Base-by-base conservation (phyloP, 129 eudicot species). In the Chrysanthemum lavandulifolium region DNA sequence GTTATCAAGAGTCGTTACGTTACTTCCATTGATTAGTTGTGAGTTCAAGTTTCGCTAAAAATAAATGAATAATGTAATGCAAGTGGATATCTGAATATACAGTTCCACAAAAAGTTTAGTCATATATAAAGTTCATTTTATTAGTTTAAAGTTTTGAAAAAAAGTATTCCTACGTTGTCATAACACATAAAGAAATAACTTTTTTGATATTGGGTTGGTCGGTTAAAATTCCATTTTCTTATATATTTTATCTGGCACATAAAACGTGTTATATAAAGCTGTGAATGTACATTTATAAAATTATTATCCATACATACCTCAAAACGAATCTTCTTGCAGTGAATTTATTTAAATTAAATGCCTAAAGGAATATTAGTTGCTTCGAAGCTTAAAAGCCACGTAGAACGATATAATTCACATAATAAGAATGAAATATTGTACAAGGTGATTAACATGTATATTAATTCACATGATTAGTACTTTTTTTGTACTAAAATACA, bases 1-100 rank as follows among this genome's bases (percentile, higher is more conserved):
- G 47, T 40, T 40, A 71, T 45, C 25, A 71, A 14, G 15, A 70
- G 52, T 13, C 72, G 51, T 63, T 45, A 78, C 77, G 60, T 65
- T 71, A 47, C 58, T 65, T 55, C 59, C 54, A 56, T 55, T 78
- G 10, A 40, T 40, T 7, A 40, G 10, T 40, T 40, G 47, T 6
- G 10, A 40, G 47, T 40, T 40, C 2, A 40, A 40, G 47, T 40
- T 40, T 40, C 47, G 47, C 7, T 40, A 7, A 40, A 0, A 6
- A 40, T 7, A 7, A 40, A 40, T 40, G 10, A 40, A 8, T 40
- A 40, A 40, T 40, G 10, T 40, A 40, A 6, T 36, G 43, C 6
- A 5, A 7, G 43, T 36, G 43, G 43, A 36, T 5, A 36, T 36
- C 43, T 36, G 43, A 36, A 1, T 36, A 36, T 36, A 36, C 6